A percentile compares a stretch with the other conserved stretches of the same genome.
Evolutionary conservation across 2,329 filamentous ascomycete species (phyloP).

Genomic region (Massarina eburnea): DNA sequence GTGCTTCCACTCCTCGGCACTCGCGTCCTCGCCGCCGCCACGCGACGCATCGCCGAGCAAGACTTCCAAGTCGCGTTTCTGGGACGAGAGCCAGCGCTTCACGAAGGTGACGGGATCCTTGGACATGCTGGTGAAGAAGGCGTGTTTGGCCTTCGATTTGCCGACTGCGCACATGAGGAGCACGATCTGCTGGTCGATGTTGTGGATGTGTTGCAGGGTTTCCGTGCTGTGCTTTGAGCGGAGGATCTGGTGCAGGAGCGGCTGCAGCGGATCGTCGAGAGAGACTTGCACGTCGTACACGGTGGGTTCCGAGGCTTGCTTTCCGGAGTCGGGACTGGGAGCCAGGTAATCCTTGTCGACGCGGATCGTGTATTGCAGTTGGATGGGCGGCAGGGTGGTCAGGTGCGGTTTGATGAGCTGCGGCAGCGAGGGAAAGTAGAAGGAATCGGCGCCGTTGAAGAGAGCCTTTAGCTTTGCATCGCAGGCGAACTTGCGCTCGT

Average conservation of each 20-base stretch:
- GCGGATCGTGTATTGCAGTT: constrained; percentile 88
- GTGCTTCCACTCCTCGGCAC: constrained; percentile 69
- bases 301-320: constrained; percentile 68
- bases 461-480: constrained; percentile 80
- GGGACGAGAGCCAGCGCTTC: constrained; percentile 83
- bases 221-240: constrained; percentile 52
- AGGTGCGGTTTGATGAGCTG: constrained; percentile 80
- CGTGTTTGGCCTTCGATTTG: constrained; percentile 85
- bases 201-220: constrained; percentile 73
- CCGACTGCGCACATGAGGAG: constrained; percentile 79
- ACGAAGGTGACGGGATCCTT: constrained; percentile 84
- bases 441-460: constrained; percentile 68
- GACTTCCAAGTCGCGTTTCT: constrained; percentile 86
- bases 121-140: constrained; percentile 77
- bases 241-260: constrained; percentile 58
- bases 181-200: constrained; percentile 82
- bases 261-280: constrained; percentile 80
- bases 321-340: constrained; percentile 68
- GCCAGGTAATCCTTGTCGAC: constrained; percentile 65
- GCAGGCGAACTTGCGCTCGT: constrained; percentile 89
- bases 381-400: constrained; percentile 75
- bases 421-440: constrained; percentile 83
- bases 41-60: constrained; percentile 79
- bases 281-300: constrained; percentile 87
- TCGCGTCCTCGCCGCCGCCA: constrained; percentile 52